Evolutionary conservation across 768 basidiomycete species (phyloP).

Genomic region (Lactarius sanguifluus): DNA sequence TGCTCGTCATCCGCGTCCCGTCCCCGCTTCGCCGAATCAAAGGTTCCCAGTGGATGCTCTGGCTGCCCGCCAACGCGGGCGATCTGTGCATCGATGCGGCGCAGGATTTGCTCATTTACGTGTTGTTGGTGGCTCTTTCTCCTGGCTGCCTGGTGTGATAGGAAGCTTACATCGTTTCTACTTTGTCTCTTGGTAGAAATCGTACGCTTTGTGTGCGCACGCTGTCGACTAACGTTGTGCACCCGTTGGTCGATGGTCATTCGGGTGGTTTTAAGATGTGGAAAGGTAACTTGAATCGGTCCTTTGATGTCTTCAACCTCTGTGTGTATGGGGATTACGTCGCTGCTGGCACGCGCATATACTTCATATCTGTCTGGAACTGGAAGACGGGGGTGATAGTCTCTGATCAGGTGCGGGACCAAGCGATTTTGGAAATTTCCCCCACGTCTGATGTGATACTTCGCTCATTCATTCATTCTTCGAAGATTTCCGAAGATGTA

Average conservation of each 20-base stretch:
- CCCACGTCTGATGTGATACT: background rate
- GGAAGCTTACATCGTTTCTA: background rate
- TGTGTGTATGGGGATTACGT: constrained; percentile 16
- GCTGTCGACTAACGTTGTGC: constrained; percentile 6
- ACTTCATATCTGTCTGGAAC: constrained; percentile 22
- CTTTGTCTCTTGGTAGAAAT: constrained; percentile 2
- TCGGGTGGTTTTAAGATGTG: background rate
- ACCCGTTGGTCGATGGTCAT: constrained; percentile 5
- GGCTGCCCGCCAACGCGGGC: background rate
- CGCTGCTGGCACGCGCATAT: constrained; percentile 6
- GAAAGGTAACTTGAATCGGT: background rate
- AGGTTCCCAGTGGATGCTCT: constrained; percentile 13
- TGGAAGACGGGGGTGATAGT: constrained; percentile 21
- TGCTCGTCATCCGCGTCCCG: constrained; percentile 18
- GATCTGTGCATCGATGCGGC: constrained; percentile 17
- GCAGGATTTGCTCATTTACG: constrained; percentile 22
- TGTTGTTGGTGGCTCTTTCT: constrained; percentile 3
- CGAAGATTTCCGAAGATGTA: background rate
- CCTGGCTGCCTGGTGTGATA: background rate
- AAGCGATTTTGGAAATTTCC: background rate
- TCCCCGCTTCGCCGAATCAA: constrained; percentile 10
- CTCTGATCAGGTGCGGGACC: constrained; percentile 6
- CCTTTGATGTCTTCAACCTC: background rate
- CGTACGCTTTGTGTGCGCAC: constrained; percentile 2
- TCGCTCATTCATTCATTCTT: background rate